Conservation (phyloP, 352 stramenopile genomes). For the Phytophthora pluvialis region DNA sequence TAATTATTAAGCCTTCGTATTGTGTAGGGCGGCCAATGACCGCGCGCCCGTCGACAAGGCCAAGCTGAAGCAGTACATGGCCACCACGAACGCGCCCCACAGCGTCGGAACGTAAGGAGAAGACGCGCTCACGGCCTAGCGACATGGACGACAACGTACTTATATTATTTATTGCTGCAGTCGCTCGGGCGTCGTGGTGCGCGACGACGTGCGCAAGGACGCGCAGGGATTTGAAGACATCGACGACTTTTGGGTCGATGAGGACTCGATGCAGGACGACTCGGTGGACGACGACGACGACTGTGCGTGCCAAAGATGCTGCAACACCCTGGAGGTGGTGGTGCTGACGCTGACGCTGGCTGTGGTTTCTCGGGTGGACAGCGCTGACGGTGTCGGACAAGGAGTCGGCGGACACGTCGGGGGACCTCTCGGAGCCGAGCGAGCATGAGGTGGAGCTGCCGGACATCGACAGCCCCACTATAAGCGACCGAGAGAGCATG, state of each 20-base stretch:
- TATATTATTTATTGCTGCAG: slow-evolving; percentile 27
- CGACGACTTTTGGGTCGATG: slow-evolving; percentile 88
- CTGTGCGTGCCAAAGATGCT: slow-evolving; percentile 19
- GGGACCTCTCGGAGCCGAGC: slow-evolving; percentile 48
- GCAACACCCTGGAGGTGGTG: background rate
- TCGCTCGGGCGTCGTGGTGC: slow-evolving; percentile 63
- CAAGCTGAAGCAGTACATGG: slow-evolving; percentile 73
- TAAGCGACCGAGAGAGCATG: slow-evolving; percentile 42
- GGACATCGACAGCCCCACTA: slow-evolving; percentile 37
- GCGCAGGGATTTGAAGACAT: slow-evolving; percentile 86
- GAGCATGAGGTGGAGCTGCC: slow-evolving; percentile 56
- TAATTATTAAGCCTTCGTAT: background rate
- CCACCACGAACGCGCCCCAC: slow-evolving; percentile 41
- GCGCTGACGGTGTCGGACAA: slow-evolving; percentile 52
- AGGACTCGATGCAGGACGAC: slow-evolving; percentile 48
- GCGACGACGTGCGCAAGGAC: slow-evolving; percentile 74
- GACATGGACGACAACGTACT: background rate
- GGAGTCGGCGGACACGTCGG: slow-evolving; percentile 51
- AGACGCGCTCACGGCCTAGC: background rate
- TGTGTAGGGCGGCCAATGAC: slow-evolving; percentile 50
- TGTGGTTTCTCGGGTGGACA: slow-evolving; percentile 9
- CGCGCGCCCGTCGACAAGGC: slow-evolving; percentile 50
- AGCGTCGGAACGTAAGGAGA: slow-evolving; percentile 36
- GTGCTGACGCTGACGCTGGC: slow-evolving; percentile 11
- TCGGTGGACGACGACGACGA: slow-evolving; percentile 44